Conservation (phyloP, 352 stramenopile genomes). For the Globisporangium middletonii region DNA sequence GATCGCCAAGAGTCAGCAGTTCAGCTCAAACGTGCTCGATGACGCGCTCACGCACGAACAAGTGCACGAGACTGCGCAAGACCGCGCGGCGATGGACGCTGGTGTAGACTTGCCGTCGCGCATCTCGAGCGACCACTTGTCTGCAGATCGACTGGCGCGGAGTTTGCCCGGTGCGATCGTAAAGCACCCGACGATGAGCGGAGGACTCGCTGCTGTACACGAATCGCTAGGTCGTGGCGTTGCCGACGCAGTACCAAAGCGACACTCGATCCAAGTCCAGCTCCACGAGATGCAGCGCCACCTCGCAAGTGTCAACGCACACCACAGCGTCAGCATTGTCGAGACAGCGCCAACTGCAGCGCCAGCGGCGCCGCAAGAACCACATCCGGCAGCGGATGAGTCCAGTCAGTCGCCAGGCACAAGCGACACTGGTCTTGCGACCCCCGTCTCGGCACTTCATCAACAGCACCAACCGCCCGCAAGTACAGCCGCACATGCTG, state of each 20-base stretch:
- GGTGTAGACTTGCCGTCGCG: background rate
- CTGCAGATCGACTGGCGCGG: background rate
- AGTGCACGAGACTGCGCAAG: background rate
- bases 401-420: background rate
- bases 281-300: background rate
- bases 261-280: constrained; percentile 5
- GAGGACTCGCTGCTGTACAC: background rate
- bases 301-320: background rate
- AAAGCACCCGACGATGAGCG: constrained; percentile 1
- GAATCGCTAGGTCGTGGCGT: background rate
- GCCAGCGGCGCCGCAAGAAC: background rate
- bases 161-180: background rate
- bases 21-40: background rate
- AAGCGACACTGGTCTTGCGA: background rate
- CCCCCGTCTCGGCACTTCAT: background rate
- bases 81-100: background rate
- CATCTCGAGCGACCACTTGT: constrained; percentile 1
- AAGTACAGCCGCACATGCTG: background rate
- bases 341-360: background rate
- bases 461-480: background rate
- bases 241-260: background rate
- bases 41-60: background rate
- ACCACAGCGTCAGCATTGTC: background rate
- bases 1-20: background rate
- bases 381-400: background rate